These are phyloP conservation scores for Isoetes taiwanensis DNA, from an alignment of 75 land plant species.

Conservation along the genomic window DNA sequence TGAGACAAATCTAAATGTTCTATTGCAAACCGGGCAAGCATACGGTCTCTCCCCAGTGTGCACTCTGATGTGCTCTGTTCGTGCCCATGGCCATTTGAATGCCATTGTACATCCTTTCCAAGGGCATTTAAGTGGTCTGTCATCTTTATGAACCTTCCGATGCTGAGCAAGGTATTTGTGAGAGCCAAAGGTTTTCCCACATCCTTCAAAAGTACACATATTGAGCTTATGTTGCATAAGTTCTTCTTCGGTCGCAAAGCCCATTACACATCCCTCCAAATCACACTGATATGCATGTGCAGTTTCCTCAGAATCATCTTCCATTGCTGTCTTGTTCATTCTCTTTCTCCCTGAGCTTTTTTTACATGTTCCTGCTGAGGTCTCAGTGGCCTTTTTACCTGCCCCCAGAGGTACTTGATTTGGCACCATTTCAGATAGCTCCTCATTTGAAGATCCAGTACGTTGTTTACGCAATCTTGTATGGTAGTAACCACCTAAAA, in stretches of 20 bases:
- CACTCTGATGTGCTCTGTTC: conserved; percentile 94
- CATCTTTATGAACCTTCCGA: conserved; percentile 78
- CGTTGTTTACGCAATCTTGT: too few relatives aligned
- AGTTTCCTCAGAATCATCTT: conserved; percentile 17
- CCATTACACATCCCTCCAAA: conserved; percentile 82
- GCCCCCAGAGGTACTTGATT: too few relatives aligned
- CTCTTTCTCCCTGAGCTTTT: not conserved
- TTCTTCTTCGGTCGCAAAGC: conserved; percentile 60
- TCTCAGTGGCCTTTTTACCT: too few relatives aligned
- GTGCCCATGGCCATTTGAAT: conserved; percentile 99
- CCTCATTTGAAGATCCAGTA: too few relatives aligned
- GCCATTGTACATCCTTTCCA: conserved; percentile 95
- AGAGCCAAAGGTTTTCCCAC: conserved; percentile 83
- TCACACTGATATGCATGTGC: conserved; percentile 58
- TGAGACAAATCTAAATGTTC: conserved; percentile 93
- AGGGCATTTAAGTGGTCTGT: conserved; percentile 94
- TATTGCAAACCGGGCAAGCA: conserved; percentile 72
- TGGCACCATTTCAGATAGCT: too few relatives aligned
- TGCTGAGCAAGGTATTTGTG: conserved; percentile 94
- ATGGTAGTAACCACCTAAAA: too few relatives aligned
- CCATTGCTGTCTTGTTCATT: conserved; percentile 1
- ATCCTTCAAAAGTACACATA: conserved; percentile 70
- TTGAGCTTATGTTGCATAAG: conserved; percentile 59
- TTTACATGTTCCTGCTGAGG: too few relatives aligned
- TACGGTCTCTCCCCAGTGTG: conserved; percentile 97